Evolutionary conservation across 805 yeast species (phyloP).

Genomic region (Kuraishia piskuri): DNA sequence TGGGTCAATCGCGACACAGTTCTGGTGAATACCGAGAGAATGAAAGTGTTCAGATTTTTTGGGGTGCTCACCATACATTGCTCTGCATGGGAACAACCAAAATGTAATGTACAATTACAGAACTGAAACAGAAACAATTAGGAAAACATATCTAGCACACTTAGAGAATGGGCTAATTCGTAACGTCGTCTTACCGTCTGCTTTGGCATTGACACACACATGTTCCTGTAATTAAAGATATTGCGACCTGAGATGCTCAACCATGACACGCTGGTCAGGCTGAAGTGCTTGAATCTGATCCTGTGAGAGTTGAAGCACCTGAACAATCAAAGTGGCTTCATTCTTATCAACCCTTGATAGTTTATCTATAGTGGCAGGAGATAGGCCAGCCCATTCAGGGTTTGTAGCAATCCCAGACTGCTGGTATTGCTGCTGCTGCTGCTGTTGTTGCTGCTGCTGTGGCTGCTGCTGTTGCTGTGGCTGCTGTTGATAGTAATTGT

Average conservation of each 20-base stretch:
- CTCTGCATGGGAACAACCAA: no score
- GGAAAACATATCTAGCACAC: no score
- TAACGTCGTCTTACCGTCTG: background rate
- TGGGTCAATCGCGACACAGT: no score
- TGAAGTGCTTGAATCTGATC: slow-evolving; percentile 43
- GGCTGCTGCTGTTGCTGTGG: slow-evolving; percentile 8
- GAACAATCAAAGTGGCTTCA: slow-evolving; percentile 50
- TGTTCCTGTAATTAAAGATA: slow-evolving; percentile 32
- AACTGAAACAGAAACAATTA: no score
- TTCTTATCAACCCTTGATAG: slow-evolving; percentile 41
- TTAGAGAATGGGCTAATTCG: no score
- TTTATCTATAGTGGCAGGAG: slow-evolving; percentile 40
- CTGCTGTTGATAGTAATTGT: slow-evolving; percentile 10
- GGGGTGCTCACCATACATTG: no score
- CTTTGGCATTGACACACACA: background rate
- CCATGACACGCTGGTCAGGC: slow-evolving; percentile 45
- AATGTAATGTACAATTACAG: no score
- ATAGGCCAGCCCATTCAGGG: slow-evolving; percentile 39
- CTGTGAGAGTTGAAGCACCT: slow-evolving; percentile 39
- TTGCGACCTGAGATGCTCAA: slow-evolving; percentile 44
- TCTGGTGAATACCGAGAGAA: no score
- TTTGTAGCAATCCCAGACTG: slow-evolving; percentile 8
- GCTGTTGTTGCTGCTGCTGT: slow-evolving; percentile 10
- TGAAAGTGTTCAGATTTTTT: no score
- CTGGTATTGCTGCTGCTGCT: slow-evolving; percentile 2